A percentile compares a stretch with the other conserved stretches of the same genome.
These are phyloP conservation scores for Porpolomopsis calyptriformis DNA, from an alignment of 768 basidiomycete genomes.

Conservation along the genomic window DNA sequence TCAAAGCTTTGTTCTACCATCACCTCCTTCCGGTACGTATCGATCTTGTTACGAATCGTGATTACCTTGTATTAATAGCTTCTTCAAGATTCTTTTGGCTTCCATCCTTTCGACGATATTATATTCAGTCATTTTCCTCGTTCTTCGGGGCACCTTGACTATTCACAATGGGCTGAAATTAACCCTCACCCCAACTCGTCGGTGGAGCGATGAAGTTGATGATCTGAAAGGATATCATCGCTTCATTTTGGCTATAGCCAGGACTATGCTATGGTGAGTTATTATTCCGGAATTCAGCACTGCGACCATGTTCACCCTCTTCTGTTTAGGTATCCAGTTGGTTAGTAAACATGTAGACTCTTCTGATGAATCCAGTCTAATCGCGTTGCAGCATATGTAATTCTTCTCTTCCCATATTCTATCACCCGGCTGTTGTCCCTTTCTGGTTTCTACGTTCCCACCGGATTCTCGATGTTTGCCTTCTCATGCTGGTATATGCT, in stretches of 20 bases:
- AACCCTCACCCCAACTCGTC: constrained; percentile 35
- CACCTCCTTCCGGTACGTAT: constrained; percentile 51
- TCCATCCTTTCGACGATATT: constrained; percentile 44
- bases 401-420: constrained; percentile 49
- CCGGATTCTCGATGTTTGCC: constrained; percentile 37
- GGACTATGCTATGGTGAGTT: constrained; percentile 61
- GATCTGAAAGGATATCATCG: constrained; percentile 41
- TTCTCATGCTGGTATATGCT: constrained; percentile 41
- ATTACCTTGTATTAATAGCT: background rate
- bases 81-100: constrained; percentile 43
- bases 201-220: constrained; percentile 28
- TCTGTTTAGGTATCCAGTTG: constrained; percentile 45
- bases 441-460: constrained; percentile 39
- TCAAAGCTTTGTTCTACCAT: constrained; percentile 37
- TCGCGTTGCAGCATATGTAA: constrained; percentile 40
- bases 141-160: constrained; percentile 45
- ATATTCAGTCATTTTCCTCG: constrained; percentile 52
- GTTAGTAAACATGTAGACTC: constrained; percentile 27
- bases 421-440: constrained; percentile 37
- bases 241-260: constrained; percentile 51
- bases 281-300: background rate
- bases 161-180: constrained; percentile 43
- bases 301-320: constrained; percentile 6
- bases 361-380: constrained; percentile 1
- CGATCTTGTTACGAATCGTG: background rate